Evolutionary conservation across 2,329 filamentous ascomycete genomes (phyloP), one percentile per base, ranked within the genome.

Genomic region (Colletotrichum tamarilloi): DNA sequence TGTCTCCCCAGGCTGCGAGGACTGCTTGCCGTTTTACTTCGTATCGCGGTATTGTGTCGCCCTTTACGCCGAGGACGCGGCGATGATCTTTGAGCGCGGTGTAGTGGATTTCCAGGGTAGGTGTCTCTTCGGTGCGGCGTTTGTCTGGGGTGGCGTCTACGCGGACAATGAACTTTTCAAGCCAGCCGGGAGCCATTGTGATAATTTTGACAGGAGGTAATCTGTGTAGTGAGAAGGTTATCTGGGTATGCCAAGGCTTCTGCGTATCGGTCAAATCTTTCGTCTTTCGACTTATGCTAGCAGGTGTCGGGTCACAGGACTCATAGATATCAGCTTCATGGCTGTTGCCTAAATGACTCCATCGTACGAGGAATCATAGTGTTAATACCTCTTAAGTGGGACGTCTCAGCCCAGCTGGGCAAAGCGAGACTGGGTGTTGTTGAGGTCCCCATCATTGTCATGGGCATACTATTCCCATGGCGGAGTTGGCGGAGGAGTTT

Each of bases 181-280:
- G 67, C 67, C 67, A 70, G 14, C 32, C 60, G n/a, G 67, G 53
- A n/a, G 67, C 60, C 67, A 70, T 70, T 11, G 24, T 66, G 16
- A n/a, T 22, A 2, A 11, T 22, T 8, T 42, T 1, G 16, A 42
- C 38, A 6, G 8, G 42, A 4, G 19, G 8, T n/a, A 49, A n/a
- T 3, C 1, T 49, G 19, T 11, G 9, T 4, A 19, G 19, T n/a
- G 1, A 22, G 19, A 11, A 22, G 1, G n/a, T 9, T 22, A 49
- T 49, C 2, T 49, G 19, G 19, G 9, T 49, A 8, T n/a, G 42
- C 1, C 16, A 49, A 49, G 19, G 42, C 42, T 11, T 22, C 9
- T 22, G 19, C 4, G 42, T 49, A 4, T 22, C n/a, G 7, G 8
- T 4, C 4, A 49, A 3, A 9, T 11, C 19, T 4, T 4, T 49